A percentile compares a stretch with the other conserved stretches of the same genome.
Conservation (phyloP, 805 yeast species). For the Priceomyces medius region DNA sequence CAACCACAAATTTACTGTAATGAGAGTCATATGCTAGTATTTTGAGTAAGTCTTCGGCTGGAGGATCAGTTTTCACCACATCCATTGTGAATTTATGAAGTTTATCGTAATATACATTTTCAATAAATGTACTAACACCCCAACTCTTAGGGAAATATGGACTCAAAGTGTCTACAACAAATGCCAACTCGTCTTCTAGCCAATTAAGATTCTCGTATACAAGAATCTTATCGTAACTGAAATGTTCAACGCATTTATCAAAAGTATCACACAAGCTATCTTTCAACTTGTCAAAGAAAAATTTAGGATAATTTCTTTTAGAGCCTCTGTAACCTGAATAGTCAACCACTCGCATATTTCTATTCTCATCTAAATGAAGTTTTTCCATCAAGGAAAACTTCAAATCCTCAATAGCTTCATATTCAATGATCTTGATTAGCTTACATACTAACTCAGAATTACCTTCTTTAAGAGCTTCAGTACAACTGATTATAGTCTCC, state of each 20-base stretch:
- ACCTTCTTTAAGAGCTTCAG: constrained; percentile 70
- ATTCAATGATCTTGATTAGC: constrained; percentile 72
- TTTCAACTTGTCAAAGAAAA: constrained; percentile 59
- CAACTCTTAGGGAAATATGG: constrained; percentile 70
- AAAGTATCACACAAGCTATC: constrained; percentile 66
- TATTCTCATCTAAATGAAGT: constrained; percentile 21
- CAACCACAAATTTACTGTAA: constrained; percentile 43
- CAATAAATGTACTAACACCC: constrained; percentile 64
- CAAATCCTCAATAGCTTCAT: constrained; percentile 77
- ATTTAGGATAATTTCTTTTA: constrained; percentile 59
- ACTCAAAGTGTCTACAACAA: constrained; percentile 59
- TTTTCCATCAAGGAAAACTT: constrained; percentile 38
- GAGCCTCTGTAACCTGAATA: constrained; percentile 31
- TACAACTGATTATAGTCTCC: constrained; percentile 63
- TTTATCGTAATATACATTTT: constrained; percentile 64
- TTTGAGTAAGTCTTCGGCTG: constrained; percentile 69
- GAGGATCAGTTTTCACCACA: constrained; percentile 69
- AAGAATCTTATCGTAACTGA: constrained; percentile 47
- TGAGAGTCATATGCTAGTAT: constrained; percentile 77
- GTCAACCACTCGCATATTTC: constrained; percentile 18
- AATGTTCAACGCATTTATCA: constrained; percentile 58
- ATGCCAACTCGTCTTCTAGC: constrained; percentile 75
- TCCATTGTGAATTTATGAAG: constrained; percentile 63
- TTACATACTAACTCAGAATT: constrained; percentile 69
- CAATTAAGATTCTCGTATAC: constrained; percentile 75